phyloP scores from a whole-genome alignment of 257 asterid genomes.

The Eucommia ulmoides region DNA sequence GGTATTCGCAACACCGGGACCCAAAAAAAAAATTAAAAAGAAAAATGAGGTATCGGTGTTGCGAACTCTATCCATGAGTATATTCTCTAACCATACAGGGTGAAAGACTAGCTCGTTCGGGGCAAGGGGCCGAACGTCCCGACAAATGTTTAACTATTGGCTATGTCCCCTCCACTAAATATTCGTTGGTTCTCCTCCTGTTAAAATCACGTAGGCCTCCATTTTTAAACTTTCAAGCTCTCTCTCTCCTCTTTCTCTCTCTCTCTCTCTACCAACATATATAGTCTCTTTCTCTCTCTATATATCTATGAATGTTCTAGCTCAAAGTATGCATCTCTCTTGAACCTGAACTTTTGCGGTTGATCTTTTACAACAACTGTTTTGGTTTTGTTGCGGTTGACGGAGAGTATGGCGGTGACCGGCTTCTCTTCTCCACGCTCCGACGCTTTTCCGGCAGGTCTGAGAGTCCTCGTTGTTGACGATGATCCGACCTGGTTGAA shows the following conservation, averaged over 20 bases:
- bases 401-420: conserved; percentile 41
- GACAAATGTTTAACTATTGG: conserved; percentile 26
- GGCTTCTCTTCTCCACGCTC: conserved; percentile 58
- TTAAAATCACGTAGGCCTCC: conserved; percentile 9
- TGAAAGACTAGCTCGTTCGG: neutral
- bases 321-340: conserved; percentile 16
- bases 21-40: too few relatives aligned
- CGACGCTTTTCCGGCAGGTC: conserved; percentile 80
- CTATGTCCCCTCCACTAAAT: conserved; percentile 43
- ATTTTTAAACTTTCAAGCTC: neutral
- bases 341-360: conserved; percentile 5
- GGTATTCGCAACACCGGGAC: too few relatives aligned
- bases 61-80: neutral
- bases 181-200: conserved; percentile 18
- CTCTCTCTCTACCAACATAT: neutral
- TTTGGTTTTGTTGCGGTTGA: neutral
- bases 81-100: neutral
- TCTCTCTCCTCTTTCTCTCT: conserved; percentile 6
- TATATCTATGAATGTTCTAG: neutral
- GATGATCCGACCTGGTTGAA: conserved; percentile 97
- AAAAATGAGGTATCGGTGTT: too few relatives aligned
- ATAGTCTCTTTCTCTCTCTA: neutral
- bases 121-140: neutral
- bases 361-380: neutral
- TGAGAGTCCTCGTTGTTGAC: conserved; percentile 89